Conservation (phyloP, 306 rosid genomes). For the Casuarina equisetifolia region DNA sequence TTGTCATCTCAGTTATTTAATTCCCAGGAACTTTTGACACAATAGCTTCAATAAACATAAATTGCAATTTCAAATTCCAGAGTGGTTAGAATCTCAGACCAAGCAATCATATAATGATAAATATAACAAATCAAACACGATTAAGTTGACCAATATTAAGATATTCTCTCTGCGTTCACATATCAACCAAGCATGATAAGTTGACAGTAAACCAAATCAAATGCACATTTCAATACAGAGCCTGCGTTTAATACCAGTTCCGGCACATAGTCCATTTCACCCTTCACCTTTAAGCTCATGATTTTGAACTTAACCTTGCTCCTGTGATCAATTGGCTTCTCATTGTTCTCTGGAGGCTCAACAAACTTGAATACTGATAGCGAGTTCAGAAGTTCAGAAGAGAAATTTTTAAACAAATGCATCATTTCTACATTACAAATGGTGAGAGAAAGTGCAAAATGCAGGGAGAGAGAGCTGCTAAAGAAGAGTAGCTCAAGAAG, state of each 20-base stretch:
- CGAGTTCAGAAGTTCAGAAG: slow-evolving; percentile 27
- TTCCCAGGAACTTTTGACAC: background rate
- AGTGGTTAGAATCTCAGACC: slow-evolving; percentile 1
- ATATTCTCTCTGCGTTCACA: slow-evolving; percentile 3
- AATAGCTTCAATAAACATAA: background rate
- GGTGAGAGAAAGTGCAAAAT: slow-evolving; percentile 4
- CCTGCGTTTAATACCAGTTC: slow-evolving; percentile 63
- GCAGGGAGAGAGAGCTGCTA: background rate
- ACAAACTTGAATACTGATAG: slow-evolving; percentile 86
- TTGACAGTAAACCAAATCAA: slow-evolving; percentile 6
- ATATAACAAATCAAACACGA: slow-evolving; percentile 5
- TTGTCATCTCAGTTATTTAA: background rate
- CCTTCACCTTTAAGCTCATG: slow-evolving; percentile 89
- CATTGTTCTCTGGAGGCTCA: slow-evolving; percentile 85
- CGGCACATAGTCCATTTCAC: slow-evolving; percentile 77
- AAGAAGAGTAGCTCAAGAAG: slow-evolving; percentile 23
- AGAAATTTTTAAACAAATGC: slow-evolving; percentile 18
- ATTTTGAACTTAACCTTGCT: slow-evolving; percentile 91
- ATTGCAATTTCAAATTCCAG: background rate
- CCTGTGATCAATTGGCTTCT: slow-evolving; percentile 66
- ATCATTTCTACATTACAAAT: background rate
- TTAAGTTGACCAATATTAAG: slow-evolving; percentile 4
- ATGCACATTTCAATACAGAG: slow-evolving; percentile 12
- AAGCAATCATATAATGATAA: background rate
- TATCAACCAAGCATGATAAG: slow-evolving; percentile 15